Evolutionary conservation across 257 asterid genomes (phyloP).

Genomic region (Apocynum venetum): DNA sequence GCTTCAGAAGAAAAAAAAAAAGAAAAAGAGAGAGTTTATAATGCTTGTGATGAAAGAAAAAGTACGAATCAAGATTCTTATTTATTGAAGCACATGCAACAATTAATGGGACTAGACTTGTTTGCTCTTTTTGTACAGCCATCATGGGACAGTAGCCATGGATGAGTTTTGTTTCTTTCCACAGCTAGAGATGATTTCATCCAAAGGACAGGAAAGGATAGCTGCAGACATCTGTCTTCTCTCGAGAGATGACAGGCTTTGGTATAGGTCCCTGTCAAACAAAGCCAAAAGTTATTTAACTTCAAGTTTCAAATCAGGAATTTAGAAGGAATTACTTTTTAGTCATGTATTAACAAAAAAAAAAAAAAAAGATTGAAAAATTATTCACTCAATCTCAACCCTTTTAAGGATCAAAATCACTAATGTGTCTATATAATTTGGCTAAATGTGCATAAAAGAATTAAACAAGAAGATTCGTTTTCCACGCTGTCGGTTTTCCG

Average conservation of each 20-base stretch:
- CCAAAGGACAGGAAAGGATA: conserved; percentile 17
- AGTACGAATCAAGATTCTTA: conserved; percentile 29
- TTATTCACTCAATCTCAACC: not conserved
- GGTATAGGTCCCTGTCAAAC: conserved; percentile 28
- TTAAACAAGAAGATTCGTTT: too few relatives aligned
- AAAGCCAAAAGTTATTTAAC: not conserved
- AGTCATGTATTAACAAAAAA: not conserved
- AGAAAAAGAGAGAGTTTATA: not conserved
- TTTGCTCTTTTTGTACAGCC: conserved; percentile 50
- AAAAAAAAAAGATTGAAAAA: too few relatives aligned
- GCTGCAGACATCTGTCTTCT: conserved; percentile 27
- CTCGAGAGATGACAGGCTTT: conserved; percentile 19
- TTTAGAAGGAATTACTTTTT: not conserved
- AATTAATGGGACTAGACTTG: conserved; percentile 52
- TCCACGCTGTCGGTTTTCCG: too few relatives aligned
- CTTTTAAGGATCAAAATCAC: not conserved
- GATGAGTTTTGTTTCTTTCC: conserved; percentile 49
- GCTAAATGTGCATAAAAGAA: not conserved
- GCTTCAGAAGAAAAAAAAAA: conserved; percentile 5
- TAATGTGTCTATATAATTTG: not conserved
- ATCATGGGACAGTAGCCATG: conserved; percentile 39
- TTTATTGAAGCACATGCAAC: conserved; percentile 62
- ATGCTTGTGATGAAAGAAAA: conserved; percentile 38
- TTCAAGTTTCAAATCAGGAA: not conserved
- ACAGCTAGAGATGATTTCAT: conserved; percentile 16